Percentiles rank a stretch among this genome's conserved stretches.
Conservation (phyloP, 306 rosid species). For the Sophora flavescens region DNA sequence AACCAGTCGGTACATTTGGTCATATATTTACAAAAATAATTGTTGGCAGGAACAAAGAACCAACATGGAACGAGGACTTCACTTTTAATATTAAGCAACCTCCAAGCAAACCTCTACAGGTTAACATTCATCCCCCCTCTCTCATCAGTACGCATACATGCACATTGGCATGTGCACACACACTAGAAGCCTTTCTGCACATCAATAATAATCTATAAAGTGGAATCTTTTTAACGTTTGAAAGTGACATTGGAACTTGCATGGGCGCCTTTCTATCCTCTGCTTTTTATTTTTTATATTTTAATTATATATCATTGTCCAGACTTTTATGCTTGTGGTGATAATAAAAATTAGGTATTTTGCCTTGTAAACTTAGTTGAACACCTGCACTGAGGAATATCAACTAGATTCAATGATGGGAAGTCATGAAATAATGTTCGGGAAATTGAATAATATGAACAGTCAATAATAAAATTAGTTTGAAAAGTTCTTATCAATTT, state of each 20-base stretch:
- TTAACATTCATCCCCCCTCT: conserved; percentile 52
- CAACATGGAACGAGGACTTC: conserved; percentile 92
- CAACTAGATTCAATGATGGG: conserved; percentile 4
- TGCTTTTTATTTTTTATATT: not conserved
- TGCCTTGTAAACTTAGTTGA: conserved; percentile 6
- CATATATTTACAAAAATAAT: conserved; percentile 40
- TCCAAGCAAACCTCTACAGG: conserved; percentile 75
- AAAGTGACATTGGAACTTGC: conserved; percentile 33
- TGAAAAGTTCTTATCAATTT: conserved; percentile 32
- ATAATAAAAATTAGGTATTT: not conserved
- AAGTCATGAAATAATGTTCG: not conserved
- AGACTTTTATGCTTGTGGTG: conserved; percentile 11
- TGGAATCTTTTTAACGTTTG: not conserved
- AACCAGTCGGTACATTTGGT: conserved; percentile 20
- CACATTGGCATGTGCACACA: not conserved
- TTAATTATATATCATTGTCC: not conserved
- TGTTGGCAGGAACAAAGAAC: conserved; percentile 76
- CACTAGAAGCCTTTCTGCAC: conserved; percentile 34
- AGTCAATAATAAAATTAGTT: conserved; percentile 16
- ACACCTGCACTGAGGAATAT: not conserved
- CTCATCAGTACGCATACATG: conserved; percentile 4
- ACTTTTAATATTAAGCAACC: conserved; percentile 74
- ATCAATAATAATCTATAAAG: conserved; percentile 1
- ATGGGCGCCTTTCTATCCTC: not conserved
- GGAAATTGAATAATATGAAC: not conserved